Conservation (phyloP, 768 basidiomycete species). For the Strobilomyces echinocephalus region DNA sequence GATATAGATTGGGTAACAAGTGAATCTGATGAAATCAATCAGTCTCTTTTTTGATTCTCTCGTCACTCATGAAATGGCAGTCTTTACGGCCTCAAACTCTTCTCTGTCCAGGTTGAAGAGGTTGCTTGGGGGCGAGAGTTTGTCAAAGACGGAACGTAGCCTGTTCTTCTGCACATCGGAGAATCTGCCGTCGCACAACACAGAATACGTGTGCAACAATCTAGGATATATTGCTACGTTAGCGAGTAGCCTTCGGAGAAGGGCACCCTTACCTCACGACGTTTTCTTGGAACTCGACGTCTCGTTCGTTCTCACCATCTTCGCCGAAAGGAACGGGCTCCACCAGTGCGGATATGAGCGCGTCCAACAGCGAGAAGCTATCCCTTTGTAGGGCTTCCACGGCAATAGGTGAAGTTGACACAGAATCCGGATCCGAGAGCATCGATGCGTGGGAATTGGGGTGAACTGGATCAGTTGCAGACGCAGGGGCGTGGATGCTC, state of each 20-base stretch:
- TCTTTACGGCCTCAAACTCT: slow-evolving; percentile 21
- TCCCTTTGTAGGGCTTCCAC: slow-evolving; percentile 41
- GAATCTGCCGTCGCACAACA: slow-evolving; percentile 36
- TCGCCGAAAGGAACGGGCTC: slow-evolving; percentile 58
- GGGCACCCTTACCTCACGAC: slow-evolving; percentile 40
- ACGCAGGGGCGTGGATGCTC: slow-evolving; percentile 20
- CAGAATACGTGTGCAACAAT: slow-evolving; percentile 49
- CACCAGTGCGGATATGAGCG: slow-evolving; percentile 48
- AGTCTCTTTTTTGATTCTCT: slow-evolving; percentile 7
- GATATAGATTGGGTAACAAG: slow-evolving; percentile 18
- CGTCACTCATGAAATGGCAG: slow-evolving; percentile 21
- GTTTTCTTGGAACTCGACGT: slow-evolving; percentile 65
- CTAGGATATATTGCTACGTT: slow-evolving; percentile 25
- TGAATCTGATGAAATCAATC: slow-evolving; percentile 9
- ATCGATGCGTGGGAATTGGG: slow-evolving; percentile 70
- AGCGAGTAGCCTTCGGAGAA: background rate
- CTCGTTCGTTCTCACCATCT: slow-evolving; percentile 62
- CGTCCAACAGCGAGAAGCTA: slow-evolving; percentile 39
- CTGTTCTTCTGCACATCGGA: slow-evolving; percentile 27
- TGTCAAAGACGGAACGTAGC: slow-evolving; percentile 26
- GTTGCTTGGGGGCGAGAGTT: slow-evolving; percentile 15
- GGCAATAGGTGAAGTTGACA: slow-evolving; percentile 47
- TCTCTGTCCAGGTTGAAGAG: slow-evolving; percentile 28
- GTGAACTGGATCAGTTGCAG: slow-evolving; percentile 42
- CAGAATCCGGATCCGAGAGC: slow-evolving; percentile 46